Base-by-base conservation (phyloP, 2,329 filamentous ascomycete species). In the Colletotrichum lindemuthianum region DNA sequence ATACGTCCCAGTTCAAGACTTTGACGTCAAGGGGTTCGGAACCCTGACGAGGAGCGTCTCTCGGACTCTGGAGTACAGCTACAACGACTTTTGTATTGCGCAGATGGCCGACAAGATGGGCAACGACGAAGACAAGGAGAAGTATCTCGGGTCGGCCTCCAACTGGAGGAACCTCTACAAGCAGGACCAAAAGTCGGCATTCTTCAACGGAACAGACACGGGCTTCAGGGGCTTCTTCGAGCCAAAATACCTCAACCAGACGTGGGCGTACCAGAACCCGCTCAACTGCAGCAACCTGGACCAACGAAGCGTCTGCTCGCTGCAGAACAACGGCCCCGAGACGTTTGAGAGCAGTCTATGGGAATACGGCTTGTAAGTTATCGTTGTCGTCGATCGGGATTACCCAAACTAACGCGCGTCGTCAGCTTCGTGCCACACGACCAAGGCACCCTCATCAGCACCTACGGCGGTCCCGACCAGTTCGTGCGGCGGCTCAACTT, bases 21-120 rank as follows among this genome's bases (percentile, higher is more conserved):
- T 87, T 59, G 90, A 93, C 73, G 79, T 80, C 73, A 81, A 81
- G 61, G 90, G 89, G 2, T 85, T 87, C n/a, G 91, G 91, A 0
- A 87, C 88, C 0, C 84, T 90, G 73, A 92, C 91, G 0, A 83
- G 91, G 7, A 89, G 85, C 67, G 84, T 93, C 33, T 92, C 88
- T 1, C 83, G 91, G 8, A 93, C 90, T 0, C 84, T 93, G 1
- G 91, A 93, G 73, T 94, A 94, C 72, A 86, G 89, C 7, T 93
- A 93, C 75, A 88, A 93, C 68, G 91, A 93, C 76, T 94, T 87
- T 70, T 88, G 86, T 68, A 88, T 92, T 59, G 81, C 87, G 0
- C 80, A 87, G 50, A 85, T 92, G 60, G 89, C 90, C 0, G 80
- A 81, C 9, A 80, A 77, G 0, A 73, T 91, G 43, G 86, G 85